Conservation (phyloP, 805 yeast genomes). For the Cyberlindnera meyerae region DNA sequence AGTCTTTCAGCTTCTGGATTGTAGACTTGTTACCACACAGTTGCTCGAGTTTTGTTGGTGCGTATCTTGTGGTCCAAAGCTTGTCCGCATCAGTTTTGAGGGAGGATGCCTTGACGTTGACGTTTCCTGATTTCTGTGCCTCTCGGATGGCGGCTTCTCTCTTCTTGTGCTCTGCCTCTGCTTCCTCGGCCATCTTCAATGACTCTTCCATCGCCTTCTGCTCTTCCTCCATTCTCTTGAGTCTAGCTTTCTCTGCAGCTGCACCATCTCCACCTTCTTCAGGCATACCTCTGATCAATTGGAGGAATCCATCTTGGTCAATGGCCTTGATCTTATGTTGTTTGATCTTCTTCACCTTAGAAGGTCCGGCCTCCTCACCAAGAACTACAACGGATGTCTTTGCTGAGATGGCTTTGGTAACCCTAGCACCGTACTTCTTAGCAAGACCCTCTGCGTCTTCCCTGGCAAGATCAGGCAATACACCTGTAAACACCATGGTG, state of each 20-base stretch:
- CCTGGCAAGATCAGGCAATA: slow-evolving; percentile 73
- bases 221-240: slow-evolving; percentile 68
- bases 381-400: slow-evolving; percentile 85
- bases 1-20: slow-evolving; percentile 56
- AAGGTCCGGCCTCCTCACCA: slow-evolving; percentile 96
- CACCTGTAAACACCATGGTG: slow-evolving; percentile 91
- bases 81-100: slow-evolving; percentile 49
- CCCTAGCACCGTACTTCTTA: slow-evolving; percentile 84
- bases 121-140: slow-evolving; percentile 24
- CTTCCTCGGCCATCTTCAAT: slow-evolving; percentile 40
- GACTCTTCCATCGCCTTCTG: slow-evolving; percentile 48
- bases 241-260: slow-evolving; percentile 66
- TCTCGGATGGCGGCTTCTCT: slow-evolving; percentile 22
- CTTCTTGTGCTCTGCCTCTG: slow-evolving; percentile 33
- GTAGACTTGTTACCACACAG: slow-evolving; percentile 88
- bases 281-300: slow-evolving; percentile 75
- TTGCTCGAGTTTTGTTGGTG: slow-evolving; percentile 71
- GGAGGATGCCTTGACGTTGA: slow-evolving; percentile 8
- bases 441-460: slow-evolving; percentile 72
- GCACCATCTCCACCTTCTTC: slow-evolving; percentile 87
- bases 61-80: slow-evolving; percentile 91
- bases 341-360: slow-evolving; percentile 80
- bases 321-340: slow-evolving; percentile 73
- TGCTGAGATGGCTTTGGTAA: slow-evolving; percentile 78
- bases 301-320: slow-evolving; percentile 79